Percentiles rank a stretch among this genome's conserved stretches.
These are phyloP conservation scores for Rosa hybrid DNA, from an alignment of 331 rosid genomes.

Conservation along the genomic window DNA sequence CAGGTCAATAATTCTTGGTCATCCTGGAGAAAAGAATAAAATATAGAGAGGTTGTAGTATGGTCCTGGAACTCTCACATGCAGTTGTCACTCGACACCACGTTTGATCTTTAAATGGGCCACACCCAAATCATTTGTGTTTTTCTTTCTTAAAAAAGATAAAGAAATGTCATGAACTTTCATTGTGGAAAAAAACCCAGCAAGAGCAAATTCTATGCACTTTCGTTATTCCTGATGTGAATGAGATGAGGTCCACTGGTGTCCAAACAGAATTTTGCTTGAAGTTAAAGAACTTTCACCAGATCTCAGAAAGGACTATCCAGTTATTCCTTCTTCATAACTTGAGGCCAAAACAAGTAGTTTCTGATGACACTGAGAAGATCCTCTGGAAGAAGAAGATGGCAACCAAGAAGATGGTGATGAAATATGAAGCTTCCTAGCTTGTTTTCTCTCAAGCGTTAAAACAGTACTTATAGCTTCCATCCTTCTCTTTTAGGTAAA, in stretches of 20 bases:
- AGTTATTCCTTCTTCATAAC: not conserved
- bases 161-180: not conserved
- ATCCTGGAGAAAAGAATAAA: not conserved
- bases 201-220: not conserved
- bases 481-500: too few species aligned
- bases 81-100: not conserved
- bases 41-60: not conserved
- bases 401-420: not conserved
- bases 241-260: not conserved
- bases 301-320: conserved; percentile 4
- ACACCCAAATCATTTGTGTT: not conserved
- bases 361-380: not conserved
- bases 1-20: not conserved
- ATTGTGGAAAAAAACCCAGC: not conserved
- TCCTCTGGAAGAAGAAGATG: not conserved
- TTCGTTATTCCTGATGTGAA: not conserved
- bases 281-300: not conserved
- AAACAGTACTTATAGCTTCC: not conserved
- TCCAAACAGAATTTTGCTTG: not conserved
- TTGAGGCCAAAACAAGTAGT: conserved; percentile 1
- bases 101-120: not conserved
- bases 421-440: conserved; percentile 15
- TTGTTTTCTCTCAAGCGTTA: not conserved
- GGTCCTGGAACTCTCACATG: not conserved
- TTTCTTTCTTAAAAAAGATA: not conserved